Conservation (phyloP, 2,329 filamentous ascomycete species). For the Verticillium klebahnii region DNA sequence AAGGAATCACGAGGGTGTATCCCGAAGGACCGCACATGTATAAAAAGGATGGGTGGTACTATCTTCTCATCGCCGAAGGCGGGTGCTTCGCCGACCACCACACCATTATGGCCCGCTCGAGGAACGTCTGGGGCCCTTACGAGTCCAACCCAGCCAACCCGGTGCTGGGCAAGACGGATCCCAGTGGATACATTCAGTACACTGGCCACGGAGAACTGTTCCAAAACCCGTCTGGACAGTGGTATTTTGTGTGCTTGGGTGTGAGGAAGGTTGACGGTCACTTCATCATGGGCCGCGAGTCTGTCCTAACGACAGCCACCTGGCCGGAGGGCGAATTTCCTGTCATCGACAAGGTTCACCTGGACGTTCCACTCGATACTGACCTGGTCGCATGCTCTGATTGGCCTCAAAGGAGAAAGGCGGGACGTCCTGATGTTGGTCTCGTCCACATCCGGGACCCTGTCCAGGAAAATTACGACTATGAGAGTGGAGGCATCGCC, state of each 20-base stretch:
- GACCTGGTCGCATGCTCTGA: not conserved
- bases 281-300: constrained; percentile 50
- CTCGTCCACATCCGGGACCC: constrained; percentile 5
- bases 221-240: constrained; percentile 44
- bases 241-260: constrained; percentile 47
- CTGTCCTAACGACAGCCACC: constrained; percentile 32
- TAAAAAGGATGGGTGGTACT: constrained; percentile 38
- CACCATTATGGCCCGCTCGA: constrained; percentile 50
- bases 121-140: constrained; percentile 55
- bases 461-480: not conserved
- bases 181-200: constrained; percentile 42
- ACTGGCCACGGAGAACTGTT: constrained; percentile 50
- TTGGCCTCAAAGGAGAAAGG: not conserved
- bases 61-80: constrained; percentile 42
- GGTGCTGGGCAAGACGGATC: constrained; percentile 47
- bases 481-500: not conserved
- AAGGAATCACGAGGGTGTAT: constrained; percentile 35
- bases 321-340: constrained; percentile 32
- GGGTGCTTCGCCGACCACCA: constrained; percentile 43
- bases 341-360: constrained; percentile 14
- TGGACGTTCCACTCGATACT: not conserved
- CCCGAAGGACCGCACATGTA: constrained; percentile 45
- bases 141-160: constrained; percentile 53
- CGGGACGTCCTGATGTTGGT: not conserved
- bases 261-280: constrained; percentile 45